Percentiles rank a stretch among this genome's conserved stretches.
phyloP scores from a whole-genome alignment of 805 yeast species.

The Saturnispora serradocipensis region DNA sequence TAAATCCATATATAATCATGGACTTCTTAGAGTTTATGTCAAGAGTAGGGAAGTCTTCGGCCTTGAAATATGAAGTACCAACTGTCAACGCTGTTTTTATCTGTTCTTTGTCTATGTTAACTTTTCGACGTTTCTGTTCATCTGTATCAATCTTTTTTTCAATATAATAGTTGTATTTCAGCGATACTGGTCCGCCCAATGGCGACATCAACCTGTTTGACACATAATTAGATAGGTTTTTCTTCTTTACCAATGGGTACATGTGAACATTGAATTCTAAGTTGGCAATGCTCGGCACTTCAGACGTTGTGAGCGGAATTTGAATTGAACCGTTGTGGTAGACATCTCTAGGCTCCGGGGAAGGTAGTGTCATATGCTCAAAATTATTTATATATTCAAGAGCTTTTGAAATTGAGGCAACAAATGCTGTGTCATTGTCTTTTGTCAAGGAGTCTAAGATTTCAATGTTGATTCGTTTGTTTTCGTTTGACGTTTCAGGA shows the following conservation, averaged over 20 bases:
- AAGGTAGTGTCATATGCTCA: conserved; percentile 2
- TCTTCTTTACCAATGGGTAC: conserved; percentile 11
- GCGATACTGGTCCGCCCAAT: not conserved
- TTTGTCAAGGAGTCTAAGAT: not conserved
- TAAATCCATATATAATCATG: conserved; percentile 57
- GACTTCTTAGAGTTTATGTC: conserved; percentile 34
- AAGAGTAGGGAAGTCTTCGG: conserved; percentile 38
- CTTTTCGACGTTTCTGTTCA: conserved; percentile 26
- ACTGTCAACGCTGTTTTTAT: conserved; percentile 48
- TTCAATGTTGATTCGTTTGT: not conserved
- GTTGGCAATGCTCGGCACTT: conserved; percentile 1
- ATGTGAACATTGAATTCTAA: conserved; percentile 7
- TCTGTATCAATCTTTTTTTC: conserved; percentile 15
- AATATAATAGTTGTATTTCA: conserved; percentile 4
- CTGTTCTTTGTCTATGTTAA: conserved; percentile 19
- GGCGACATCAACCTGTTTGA: conserved; percentile 3
- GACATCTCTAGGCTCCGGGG: conserved; percentile 11
- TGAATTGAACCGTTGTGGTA: conserved; percentile 5
- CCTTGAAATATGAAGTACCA: conserved; percentile 48
- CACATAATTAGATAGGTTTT: conserved; percentile 5
- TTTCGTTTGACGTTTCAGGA: not conserved
- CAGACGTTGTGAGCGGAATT: conserved; percentile 2
- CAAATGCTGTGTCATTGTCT: not conserved
- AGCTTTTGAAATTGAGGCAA: not conserved
- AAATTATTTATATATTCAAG: conserved; percentile 2